Base-by-base conservation (phyloP, 768 basidiomycete species). In the Naganishia friedmannii region DNA sequence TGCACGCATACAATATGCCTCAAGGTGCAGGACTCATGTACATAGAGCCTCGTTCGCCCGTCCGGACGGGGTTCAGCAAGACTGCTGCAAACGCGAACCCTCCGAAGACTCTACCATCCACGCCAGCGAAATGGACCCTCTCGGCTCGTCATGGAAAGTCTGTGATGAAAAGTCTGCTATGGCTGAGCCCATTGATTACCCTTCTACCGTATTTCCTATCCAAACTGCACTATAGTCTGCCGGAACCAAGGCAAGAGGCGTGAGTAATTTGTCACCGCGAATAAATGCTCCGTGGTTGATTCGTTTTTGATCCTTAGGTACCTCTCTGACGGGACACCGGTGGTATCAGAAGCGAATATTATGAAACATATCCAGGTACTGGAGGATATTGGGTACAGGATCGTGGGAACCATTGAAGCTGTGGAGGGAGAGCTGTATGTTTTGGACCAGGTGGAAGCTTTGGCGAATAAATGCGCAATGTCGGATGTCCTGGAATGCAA, bases 391-490 rank as follows among this genome's bases (percentile, higher is more conserved):
- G 94, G 93, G 1, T 97, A 88, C 81, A 85, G 95, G 57, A 96
- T 91, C 0, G 91, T 95, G 12, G 95, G 95, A 0, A 93, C 93
- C 0, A 84, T 85, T 37, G 93, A 97, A 78, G 92, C 95, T 82
- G 89, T 90, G 0, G 78, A 87, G 31, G 92, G 90, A 3, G 93
- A 96, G 74, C 82, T 84, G 29, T 97, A 92, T 88, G 88, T 94
- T 85, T 76, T 88, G 26, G 82, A 86, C 55, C 86, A 89, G 75
- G 89, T 89, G 2, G 82, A 87, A 66, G 83, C 83, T 53, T 79
- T 94, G 45, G 83, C 87, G 75, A 79, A 80, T 37, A 80, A 87
- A 65, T 94, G 93, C 77, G 87, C 89, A 54, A 80, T 81, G 57
- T 80, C 86, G 32, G 84, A 88, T 56, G 88, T 88, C 54, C 82